A percentile compares a stretch with the other conserved stretches of the same genome.
phyloP scores from a whole-genome alignment of 2,329 filamentous ascomycete species.

The Microascus cirrosus region DNA sequence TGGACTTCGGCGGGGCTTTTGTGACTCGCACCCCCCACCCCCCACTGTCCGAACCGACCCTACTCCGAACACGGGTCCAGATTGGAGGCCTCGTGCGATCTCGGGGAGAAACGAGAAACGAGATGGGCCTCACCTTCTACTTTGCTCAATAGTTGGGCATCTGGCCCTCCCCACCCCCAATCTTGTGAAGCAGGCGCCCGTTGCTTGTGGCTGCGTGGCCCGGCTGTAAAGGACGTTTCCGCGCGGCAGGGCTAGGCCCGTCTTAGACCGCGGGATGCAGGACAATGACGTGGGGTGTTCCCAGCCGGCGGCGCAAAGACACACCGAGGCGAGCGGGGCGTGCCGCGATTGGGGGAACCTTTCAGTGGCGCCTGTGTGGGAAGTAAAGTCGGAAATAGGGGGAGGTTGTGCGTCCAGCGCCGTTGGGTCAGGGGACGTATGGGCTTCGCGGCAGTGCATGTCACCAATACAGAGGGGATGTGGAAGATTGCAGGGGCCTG shows the following conservation, averaged over 20 bases:
- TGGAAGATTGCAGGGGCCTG: too few species aligned
- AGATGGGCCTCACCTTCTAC: not conserved
- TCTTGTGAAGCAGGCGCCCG: not conserved
- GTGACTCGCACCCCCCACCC: not conserved
- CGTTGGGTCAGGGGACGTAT: not conserved
- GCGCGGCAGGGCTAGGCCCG: not conserved
- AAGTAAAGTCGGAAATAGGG: not conserved
- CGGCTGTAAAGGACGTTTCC: not conserved
- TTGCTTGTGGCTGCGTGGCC: not conserved
- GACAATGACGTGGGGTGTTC: not conserved
- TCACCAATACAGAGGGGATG: not conserved
- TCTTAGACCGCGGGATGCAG: not conserved
- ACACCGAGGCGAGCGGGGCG: not conserved
- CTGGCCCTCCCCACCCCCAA: not conserved
- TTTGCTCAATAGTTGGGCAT: not conserved
- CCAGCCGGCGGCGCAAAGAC: not conserved
- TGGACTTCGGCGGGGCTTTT: not conserved
- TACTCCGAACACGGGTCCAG: not conserved
- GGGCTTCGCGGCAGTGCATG: not conserved
- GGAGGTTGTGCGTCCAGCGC: not conserved
- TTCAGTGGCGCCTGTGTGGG: not conserved
- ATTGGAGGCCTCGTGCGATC: not conserved
- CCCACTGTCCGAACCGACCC: not conserved
- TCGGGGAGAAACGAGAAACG: not conserved
- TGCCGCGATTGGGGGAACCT: not conserved